Evolutionary conservation across 2,329 filamentous ascomycete genomes (phyloP), one percentile per base, ranked within the genome.

Genomic region (Alternaria sp.): DNA sequence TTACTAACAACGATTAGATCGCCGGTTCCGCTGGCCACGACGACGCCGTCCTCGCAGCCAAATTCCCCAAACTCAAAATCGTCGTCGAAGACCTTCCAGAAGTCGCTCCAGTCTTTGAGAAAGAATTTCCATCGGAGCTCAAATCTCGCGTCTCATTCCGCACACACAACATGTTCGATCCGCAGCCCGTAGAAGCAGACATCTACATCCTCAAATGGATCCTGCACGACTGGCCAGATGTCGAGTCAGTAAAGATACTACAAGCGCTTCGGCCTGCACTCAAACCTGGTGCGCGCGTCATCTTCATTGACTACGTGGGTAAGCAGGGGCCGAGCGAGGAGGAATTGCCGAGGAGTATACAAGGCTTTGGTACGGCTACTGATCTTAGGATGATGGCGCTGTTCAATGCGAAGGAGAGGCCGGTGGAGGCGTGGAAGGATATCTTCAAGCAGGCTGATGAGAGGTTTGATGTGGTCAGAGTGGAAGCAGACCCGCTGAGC

Each of bases 161-260:
- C 64, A 79, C 79, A 4, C 87, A 90, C 71, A 85, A 89, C 68
- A 88, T 90, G 72, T 88, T 89, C 73, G 80, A 81, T 6, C 82
- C 84, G 54, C 88, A 90, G 73, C 82, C 84, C 0, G 80, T 86
- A 13, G 78, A 83, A 51, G 88, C 75, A n/a, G 74, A 76, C 57
- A 72, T 88, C 17, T 90, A 89, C 77, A 68, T 86, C 68, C 84
- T 89, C 75, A 85, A 86, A 51, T 85, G 84, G 82, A 88, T 90
- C 65, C 76, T 90, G 8, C 87, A 90, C 73, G 88, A 90, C 77
- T 88, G 87, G 79, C 84, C 86, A 0, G 87, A 87, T 13, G 82
- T 82, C 86, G 71, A 77, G 40, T 68, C 69, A 1, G 60, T 76
- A 19, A 61, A 66, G 5, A 73, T 78, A n/a, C 56, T 76, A 40